Conservation (phyloP, 345 rosid species). For the Ricinus communis region DNA sequence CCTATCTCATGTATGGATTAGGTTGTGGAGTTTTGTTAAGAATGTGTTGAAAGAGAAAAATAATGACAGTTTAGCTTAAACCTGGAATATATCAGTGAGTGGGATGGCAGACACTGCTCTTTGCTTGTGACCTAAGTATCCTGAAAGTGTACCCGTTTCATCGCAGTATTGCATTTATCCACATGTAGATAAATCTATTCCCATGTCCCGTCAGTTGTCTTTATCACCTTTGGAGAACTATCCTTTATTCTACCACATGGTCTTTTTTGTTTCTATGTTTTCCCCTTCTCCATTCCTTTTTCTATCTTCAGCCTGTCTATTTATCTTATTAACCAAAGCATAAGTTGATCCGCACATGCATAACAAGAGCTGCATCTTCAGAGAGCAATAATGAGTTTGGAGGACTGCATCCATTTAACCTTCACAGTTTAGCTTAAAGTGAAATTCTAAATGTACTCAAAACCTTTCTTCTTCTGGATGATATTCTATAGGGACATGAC, state of each 20-base stretch:
- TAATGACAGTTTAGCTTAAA: neutral
- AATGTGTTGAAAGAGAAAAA: neutral
- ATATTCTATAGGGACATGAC: slow-evolving; percentile 22
- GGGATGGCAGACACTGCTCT: neutral
- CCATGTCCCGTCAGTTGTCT: too few species aligned
- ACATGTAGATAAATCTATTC: neutral
- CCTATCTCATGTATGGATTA: neutral
- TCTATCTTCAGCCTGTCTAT: neutral
- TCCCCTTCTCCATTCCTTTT: neutral
- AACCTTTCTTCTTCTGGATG: slow-evolving; percentile 6
- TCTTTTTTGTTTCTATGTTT: neutral
- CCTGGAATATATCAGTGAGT: neutral
- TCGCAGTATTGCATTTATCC: too few species aligned
- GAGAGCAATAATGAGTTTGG: too few species aligned
- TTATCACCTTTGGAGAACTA: neutral
- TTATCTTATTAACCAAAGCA: neutral
- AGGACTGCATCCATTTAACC: neutral
- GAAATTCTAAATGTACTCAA: neutral
- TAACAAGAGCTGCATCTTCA: too few species aligned
- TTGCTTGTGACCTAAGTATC: neutral
- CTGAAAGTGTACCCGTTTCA: neutral
- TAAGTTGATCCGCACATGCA: neutral
- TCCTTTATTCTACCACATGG: too few species aligned
- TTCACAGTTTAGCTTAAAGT: neutral
- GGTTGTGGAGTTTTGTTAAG: neutral